phyloP scores from a whole-genome alignment of 1,284 basidiomycete genomes.

The Thecaphora thlaspeos region DNA sequence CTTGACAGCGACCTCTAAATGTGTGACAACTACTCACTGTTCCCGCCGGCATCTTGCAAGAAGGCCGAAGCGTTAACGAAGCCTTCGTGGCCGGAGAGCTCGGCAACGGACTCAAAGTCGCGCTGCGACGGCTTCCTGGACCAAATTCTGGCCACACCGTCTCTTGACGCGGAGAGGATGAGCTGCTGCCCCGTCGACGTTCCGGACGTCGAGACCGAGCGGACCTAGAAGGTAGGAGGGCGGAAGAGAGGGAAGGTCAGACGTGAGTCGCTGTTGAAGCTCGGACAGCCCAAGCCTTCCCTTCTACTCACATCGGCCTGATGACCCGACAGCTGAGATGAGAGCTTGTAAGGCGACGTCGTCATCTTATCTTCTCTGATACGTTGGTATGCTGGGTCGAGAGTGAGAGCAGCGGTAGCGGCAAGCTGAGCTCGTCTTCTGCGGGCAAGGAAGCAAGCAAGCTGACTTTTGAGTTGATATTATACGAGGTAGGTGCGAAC shows the following conservation, averaged over 20 bases:
- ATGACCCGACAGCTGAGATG: constrained; percentile 42
- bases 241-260: neutral
- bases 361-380: no score
- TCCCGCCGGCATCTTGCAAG: constrained; percentile 9
- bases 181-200: constrained; percentile 4
- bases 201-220: constrained; percentile 36
- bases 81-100: constrained; percentile 43
- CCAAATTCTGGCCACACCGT: constrained; percentile 34
- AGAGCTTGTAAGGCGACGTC: constrained; percentile 37
- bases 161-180: constrained; percentile 44
- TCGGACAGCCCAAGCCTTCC: no score
- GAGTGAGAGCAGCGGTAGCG: no score
- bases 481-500: no score
- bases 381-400: no score
- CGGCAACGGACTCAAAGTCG: constrained; percentile 7
- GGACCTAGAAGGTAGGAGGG: constrained; percentile 12
- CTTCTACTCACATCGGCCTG: constrained; percentile 33
- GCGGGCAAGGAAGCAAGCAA: no score
- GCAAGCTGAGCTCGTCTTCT: no score
- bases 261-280: no score
- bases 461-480: no score
- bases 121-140: neutral
- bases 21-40: no score
- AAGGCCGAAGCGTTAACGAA: constrained; percentile 52
- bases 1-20: no score